Percentiles rank a stretch among this genome's conserved stretches.
Evolutionary conservation across 352 stramenopile genomes (phyloP).

Genomic region (Globisporangium abappressorium): DNA sequence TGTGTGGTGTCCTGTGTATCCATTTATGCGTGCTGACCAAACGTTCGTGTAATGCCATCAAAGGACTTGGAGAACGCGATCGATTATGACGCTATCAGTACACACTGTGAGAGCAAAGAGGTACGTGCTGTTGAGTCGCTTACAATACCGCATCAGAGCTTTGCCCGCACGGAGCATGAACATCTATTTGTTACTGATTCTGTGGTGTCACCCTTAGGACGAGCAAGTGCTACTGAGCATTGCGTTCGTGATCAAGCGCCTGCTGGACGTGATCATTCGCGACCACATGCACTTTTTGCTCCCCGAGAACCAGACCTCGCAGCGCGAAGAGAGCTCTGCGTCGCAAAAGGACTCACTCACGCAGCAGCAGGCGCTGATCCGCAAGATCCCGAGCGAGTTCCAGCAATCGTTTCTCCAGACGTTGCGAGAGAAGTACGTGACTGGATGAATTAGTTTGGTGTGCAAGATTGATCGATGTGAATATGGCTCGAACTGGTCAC

Average conservation of each 20-base stretch:
- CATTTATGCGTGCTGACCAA: not conserved
- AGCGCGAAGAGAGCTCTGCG: slow-evolving; percentile 4
- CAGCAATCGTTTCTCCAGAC: slow-evolving; percentile 36
- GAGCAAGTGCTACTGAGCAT: slow-evolving; percentile 38
- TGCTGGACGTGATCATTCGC: slow-evolving; percentile 45
- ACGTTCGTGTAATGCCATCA: not conserved
- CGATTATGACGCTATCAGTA: slow-evolving; percentile 8
- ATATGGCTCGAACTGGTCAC: not conserved
- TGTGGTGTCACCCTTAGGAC: slow-evolving; percentile 21
- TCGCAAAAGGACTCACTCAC: slow-evolving; percentile 29
- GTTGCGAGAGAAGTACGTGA: slow-evolving; percentile 29
- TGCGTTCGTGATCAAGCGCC: slow-evolving; percentile 30
- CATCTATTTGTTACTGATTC: not conserved
- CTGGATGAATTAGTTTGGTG: not conserved
- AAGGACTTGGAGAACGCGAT: slow-evolving; percentile 12
- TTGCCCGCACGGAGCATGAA: too few relatives aligned
- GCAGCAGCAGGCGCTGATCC: slow-evolving; percentile 30
- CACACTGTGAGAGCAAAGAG: slow-evolving; percentile 14
- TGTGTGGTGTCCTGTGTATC: not conserved
- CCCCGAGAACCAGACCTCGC: slow-evolving; percentile 13
- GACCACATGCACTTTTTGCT: slow-evolving; percentile 59
- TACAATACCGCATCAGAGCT: not conserved
- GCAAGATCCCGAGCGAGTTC: slow-evolving; percentile 45
- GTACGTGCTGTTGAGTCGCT: slow-evolving; percentile 4
- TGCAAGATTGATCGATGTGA: not conserved